Evolutionary conservation across 495 filamentous ascomycete genomes (phyloP).

Genomic region (Lasiosphaeria hispida): DNA sequence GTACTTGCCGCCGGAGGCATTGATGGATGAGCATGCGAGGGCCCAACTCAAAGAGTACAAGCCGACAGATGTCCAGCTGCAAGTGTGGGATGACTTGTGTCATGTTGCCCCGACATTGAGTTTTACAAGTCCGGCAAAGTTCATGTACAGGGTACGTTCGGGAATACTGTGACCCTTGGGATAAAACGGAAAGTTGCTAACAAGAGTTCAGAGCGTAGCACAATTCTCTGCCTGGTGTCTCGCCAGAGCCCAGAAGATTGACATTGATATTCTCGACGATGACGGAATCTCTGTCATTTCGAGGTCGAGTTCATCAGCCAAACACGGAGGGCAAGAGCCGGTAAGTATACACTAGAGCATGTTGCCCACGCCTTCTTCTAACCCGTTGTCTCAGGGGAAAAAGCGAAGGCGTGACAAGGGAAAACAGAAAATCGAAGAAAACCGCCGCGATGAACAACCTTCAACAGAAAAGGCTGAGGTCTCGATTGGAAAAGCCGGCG

Average conservation of each 20-base stretch:
- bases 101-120: conserved; percentile 88
- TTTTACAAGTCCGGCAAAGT: conserved; percentile 91
- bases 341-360: conserved; percentile 16
- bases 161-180: neutral
- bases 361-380: too few relatives aligned
- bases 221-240: conserved; percentile 92
- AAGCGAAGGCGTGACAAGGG: conserved; percentile 5
- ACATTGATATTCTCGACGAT: conserved; percentile 78
- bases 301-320: conserved; percentile 49
- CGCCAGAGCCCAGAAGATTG: conserved; percentile 72
- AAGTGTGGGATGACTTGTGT: conserved; percentile 93
- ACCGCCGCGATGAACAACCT: neutral
- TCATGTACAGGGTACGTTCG: conserved; percentile 62
- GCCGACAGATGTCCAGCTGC: conserved; percentile 89
- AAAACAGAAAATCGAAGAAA: neutral
- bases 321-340: conserved; percentile 26
- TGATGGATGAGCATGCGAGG: conserved; percentile 59
- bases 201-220: conserved; percentile 60
- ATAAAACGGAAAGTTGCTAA: neutral
- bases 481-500: conserved; percentile 75
- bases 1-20: conserved; percentile 66
- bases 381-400: neutral
- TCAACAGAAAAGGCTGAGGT: conserved; percentile 19
- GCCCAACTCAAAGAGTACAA: conserved; percentile 65
- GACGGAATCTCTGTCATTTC: conserved; percentile 74